Base-by-base conservation (phyloP, 176 grass and related monocot genomes). In the Elymus sibiricus region DNA sequence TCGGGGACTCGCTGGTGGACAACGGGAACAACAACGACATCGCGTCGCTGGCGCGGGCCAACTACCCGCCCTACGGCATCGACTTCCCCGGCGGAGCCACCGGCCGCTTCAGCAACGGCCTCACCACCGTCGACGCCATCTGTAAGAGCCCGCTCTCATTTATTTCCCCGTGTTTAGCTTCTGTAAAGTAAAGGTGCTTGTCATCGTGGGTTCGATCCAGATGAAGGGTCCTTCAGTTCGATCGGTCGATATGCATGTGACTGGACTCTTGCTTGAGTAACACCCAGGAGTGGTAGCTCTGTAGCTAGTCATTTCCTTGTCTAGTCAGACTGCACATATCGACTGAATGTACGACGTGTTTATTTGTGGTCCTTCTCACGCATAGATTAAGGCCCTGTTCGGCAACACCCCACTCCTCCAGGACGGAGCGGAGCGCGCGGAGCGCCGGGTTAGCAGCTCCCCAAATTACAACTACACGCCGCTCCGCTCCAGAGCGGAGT, bases 1-100 rank as follows among this genome's bases (percentile, higher is more conserved):
- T 95, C 34, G 95, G 93, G 2, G 95, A 98, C 73, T 98, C 93
- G 31, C 87, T 98, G 6, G 93, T 98, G 11, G 95, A 98, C 85
- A 98, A 95, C 61, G 95, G 95, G 28, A 98, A 98, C 91, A 98
- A 98, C 93, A 98, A 98, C 67, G 69, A 82, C 74, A 90, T 98
- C 78, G 66, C 91, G 80, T 93, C 93, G 38, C 87, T 98, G 34
- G 93, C 93, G 64, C 69, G 95, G 87, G 95, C 95, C 28, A 98
- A 95, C 87, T 98, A 98, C 80, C 86, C 89, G 51, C 95, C 95
- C 25, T 98, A 98, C 39, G 93, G 95, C 77, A 42, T 98, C 79
- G 95, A 98, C 83, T 98, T 95, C 85, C 56, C 87, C 8, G 73
- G 64, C 76, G 95, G 91, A n/a, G 6, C 91, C 59, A 85, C 91